phyloP scores from a whole-genome alignment of 441 rosid species.

The Croton laevigatus region DNA sequence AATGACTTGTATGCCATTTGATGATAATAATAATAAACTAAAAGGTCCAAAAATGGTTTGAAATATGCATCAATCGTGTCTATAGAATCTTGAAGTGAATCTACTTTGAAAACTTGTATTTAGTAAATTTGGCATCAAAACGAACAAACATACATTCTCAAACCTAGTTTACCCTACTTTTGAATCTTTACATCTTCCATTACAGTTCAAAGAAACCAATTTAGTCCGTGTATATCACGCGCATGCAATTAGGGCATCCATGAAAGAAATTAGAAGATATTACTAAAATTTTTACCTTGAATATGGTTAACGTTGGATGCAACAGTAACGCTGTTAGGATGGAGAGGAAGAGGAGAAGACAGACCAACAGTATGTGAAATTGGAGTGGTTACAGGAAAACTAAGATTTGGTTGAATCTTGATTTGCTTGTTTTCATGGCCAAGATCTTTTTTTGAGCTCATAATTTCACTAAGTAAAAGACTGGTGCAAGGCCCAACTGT shows the following conservation, averaged over 20 bases:
- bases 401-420: conserved; percentile 48
- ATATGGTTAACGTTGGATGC: conserved; percentile 44
- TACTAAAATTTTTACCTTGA: conserved; percentile 46
- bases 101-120: conserved; percentile 1
- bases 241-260: conserved; percentile 12
- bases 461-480: conserved; percentile 64
- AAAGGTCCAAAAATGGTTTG: conserved; percentile 2
- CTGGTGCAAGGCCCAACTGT: conserved; percentile 66
- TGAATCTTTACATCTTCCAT: not conserved
- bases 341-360: conserved; percentile 26
- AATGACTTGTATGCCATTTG: not conserved
- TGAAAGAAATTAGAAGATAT: not conserved
- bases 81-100: conserved; percentile 6
- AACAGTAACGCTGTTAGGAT: conserved; percentile 36
- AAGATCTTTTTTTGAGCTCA: conserved; percentile 42
- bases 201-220: not conserved
- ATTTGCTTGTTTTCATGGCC: conserved; percentile 39
- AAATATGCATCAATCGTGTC: conserved; percentile 20
- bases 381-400: conserved; percentile 31
- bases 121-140: conserved; percentile 9
- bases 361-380: conserved; percentile 25
- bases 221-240: not conserved
- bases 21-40: not conserved
- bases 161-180: conserved; percentile 19
- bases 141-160: conserved; percentile 14